Percentiles rank a stretch among this genome's conserved stretches.
Conservation (phyloP, 805 yeast genomes). For the Metschnikowia reukaufii region DNA sequence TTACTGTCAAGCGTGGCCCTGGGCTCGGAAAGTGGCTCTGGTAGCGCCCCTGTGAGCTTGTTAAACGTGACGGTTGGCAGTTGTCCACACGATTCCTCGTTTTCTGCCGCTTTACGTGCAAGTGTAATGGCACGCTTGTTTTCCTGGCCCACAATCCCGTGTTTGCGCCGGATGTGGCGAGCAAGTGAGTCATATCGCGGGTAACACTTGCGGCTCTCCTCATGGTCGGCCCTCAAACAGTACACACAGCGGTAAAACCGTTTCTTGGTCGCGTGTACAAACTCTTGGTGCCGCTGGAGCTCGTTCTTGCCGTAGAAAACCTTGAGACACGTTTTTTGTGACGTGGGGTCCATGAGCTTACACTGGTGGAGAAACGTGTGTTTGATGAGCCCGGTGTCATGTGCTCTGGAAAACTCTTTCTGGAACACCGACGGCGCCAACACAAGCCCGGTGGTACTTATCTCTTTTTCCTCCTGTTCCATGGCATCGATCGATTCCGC, state of each 20-base stretch:
- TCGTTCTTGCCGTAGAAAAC: conserved; percentile 46
- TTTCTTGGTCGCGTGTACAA: conserved; percentile 46
- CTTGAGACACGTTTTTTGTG: conserved; percentile 35
- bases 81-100: conserved; percentile 6
- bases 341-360: conserved; percentile 36
- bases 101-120: conserved; percentile 43
- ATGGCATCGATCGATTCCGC: conserved; percentile 6
- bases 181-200: conserved; percentile 47
- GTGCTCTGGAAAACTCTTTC: conserved; percentile 12
- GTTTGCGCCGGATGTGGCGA: conserved; percentile 44
- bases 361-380: conserved; percentile 37
- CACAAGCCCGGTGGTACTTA: conserved; percentile 1
- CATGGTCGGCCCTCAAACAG: conserved; percentile 31
- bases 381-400: conserved; percentile 11
- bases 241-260: conserved; percentile 42
- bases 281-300: conserved; percentile 44
- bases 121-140: conserved; percentile 45
- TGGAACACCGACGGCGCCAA: conserved; percentile 16
- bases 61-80: background rate
- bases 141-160: conserved; percentile 45
- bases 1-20: background rate
- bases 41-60: background rate
- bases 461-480: conserved; percentile 5
- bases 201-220: conserved; percentile 39
- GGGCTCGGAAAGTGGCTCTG: background rate